phyloP scores from a whole-genome alignment of 768 basidiomycete genomes.

The Scleroderma citrinum region DNA sequence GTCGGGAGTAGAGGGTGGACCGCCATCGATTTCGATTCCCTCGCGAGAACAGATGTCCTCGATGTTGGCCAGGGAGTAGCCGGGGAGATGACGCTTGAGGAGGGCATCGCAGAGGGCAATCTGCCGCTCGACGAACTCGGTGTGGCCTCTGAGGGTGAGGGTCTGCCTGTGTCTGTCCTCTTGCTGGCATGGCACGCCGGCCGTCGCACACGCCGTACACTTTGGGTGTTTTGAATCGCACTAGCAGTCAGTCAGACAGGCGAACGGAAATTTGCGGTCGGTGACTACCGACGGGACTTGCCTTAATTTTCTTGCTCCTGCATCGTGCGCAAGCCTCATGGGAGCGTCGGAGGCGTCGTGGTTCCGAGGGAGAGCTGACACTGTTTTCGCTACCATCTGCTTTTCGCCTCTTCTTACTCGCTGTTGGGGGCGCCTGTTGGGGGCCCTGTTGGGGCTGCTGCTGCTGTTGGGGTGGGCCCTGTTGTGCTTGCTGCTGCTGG shows the following conservation, averaged over 20 bases:
- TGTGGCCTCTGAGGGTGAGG: conserved; percentile 78
- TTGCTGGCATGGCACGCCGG: conserved; percentile 76
- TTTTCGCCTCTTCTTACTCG: conserved; percentile 56
- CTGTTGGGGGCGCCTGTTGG: conserved; percentile 30
- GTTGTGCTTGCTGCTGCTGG: conserved; percentile 37
- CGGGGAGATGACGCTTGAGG: conserved; percentile 65
- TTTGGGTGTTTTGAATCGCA: conserved; percentile 89
- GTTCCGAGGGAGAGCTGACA: conserved; percentile 54
- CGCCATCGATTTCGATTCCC: conserved; percentile 48
- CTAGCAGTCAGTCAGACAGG: conserved; percentile 43
- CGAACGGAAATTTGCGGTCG: conserved; percentile 79
- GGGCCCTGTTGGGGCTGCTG: conserved; percentile 26
- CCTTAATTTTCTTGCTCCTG: conserved; percentile 97
- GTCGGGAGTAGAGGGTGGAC: conserved; percentile 22
- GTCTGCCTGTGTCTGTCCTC: conserved; percentile 87
- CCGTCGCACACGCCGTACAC: conserved; percentile 80
- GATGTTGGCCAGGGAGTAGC: conserved; percentile 60
- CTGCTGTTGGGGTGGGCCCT: conserved; percentile 36
- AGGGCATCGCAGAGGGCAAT: conserved; percentile 74
- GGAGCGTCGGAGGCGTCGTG: conserved; percentile 76
- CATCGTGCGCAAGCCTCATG: conserved; percentile 91
- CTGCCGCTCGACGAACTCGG: conserved; percentile 76
- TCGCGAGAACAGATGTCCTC: conserved; percentile 61
- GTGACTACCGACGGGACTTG: conserved; percentile 59
- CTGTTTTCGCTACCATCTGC: conserved; percentile 52